Percentiles rank a stretch among this genome's conserved stretches.
Conservation (phyloP, 208 protist genomes). For the Leishmania gerbilli region DNA sequence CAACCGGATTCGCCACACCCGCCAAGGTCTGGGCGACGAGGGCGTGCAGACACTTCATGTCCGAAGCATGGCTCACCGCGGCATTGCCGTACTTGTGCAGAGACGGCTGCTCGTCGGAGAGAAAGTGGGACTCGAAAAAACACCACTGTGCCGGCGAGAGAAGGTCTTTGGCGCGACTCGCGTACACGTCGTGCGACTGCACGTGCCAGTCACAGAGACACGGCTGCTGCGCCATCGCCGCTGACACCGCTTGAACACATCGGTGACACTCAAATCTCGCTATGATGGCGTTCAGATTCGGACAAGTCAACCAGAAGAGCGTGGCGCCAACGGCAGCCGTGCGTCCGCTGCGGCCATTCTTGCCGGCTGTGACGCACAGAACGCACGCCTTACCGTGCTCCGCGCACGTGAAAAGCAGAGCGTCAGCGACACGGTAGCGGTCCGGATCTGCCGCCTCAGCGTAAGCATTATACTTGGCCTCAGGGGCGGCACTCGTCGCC, state of each 20-base stretch:
- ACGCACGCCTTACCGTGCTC: slow-evolving; percentile 58
- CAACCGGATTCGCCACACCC: slow-evolving; percentile 65
- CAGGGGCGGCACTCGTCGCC: background rate
- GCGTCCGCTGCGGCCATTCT: slow-evolving; percentile 67
- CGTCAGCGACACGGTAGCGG: slow-evolving; percentile 66
- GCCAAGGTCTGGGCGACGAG: slow-evolving; percentile 74
- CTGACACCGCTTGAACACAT: slow-evolving; percentile 40
- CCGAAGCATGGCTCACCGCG: slow-evolving; percentile 65
- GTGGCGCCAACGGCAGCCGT: slow-evolving; percentile 79
- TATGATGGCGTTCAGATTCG: slow-evolving; percentile 76
- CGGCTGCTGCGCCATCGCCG: slow-evolving; percentile 30
- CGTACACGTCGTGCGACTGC: slow-evolving; percentile 61
- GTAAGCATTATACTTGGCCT: slow-evolving; percentile 40
- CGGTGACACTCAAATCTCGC: slow-evolving; percentile 72
- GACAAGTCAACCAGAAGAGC: slow-evolving; percentile 87
- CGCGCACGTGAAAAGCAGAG: slow-evolving; percentile 56
- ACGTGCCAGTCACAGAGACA: slow-evolving; percentile 39
- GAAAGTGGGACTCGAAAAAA: slow-evolving; percentile 77
- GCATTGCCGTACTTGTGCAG: slow-evolving; percentile 81
- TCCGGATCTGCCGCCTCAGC: slow-evolving; percentile 58
- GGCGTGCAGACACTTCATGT: slow-evolving; percentile 91
- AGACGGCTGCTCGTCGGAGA: background rate
- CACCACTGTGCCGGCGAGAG: slow-evolving; percentile 53
- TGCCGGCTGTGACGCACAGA: slow-evolving; percentile 79
- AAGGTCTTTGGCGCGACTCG: slow-evolving; percentile 37